Evolutionary conservation across 768 basidiomycete genomes (phyloP).

Genomic region (Solioccasus polychromus): DNA sequence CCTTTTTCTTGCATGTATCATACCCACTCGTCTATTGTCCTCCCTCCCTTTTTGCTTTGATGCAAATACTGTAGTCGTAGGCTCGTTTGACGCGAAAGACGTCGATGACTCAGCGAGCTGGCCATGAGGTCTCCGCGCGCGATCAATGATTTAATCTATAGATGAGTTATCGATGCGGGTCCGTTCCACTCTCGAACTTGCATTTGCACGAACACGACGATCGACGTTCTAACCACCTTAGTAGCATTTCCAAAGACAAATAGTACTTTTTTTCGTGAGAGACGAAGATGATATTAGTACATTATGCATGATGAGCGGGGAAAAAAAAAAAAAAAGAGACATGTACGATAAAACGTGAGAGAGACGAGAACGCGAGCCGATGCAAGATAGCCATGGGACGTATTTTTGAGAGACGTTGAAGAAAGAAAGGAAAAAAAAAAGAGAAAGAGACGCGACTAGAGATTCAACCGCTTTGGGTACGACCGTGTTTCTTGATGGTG

Average conservation of each 20-base stretch:
- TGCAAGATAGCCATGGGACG: no score
- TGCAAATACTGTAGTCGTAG: not conserved
- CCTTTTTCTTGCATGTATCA: constrained; percentile 15
- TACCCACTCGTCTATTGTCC: not conserved
- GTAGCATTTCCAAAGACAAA: no score
- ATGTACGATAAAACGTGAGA: no score
- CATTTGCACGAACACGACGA: no score
- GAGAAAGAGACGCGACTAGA: not conserved
- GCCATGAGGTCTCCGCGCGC: not conserved
- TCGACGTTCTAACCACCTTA: no score
- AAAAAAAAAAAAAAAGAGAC: not conserved
- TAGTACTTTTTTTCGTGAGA: no score
- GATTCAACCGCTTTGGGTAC: constrained; percentile 14
- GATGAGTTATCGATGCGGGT: not conserved
- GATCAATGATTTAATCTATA: no score
- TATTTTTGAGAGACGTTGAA: no score
- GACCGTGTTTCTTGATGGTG: constrained; percentile 28
- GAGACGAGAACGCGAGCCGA: no score
- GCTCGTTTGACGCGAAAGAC: not conserved
- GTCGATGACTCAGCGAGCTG: not conserved
- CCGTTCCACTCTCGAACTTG: no score
- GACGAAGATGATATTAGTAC: no score
- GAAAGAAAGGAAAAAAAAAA: not conserved
- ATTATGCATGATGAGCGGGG: not conserved
- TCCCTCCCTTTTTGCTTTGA: not conserved